Base-by-base conservation (phyloP, 2,329 filamentous ascomycete species). In the Epichloe aotearoae region DNA sequence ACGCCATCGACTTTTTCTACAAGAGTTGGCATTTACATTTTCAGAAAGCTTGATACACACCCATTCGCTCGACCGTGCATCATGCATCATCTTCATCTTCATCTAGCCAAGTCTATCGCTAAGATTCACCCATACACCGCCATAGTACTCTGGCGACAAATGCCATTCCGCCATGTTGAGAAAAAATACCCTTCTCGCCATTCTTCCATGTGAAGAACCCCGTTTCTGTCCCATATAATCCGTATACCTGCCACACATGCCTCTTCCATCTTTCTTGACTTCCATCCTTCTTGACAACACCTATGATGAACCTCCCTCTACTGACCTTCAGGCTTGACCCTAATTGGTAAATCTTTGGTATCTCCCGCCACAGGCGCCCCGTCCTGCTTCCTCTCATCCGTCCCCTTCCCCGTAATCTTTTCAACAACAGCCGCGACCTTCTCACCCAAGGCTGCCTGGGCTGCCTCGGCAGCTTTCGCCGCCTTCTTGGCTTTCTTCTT, bases 401-500 rank as follows among this genome's bases (percentile, higher is more conserved):
- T 30, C 26, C 26, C 26, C 26, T 11, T 34, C 17, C 33, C 37
- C 14, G 41, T 47, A 5, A 41, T 23, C 45, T 50, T 45, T 17
- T 50, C 41, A 15, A 39, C 45, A 10, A 30, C 39, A 5, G 20
- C 40, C 10, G 43, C 40, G 3, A 49, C 43, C 49, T 52, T 56
- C 12, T 56, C 49, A 14, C 10, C 54, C 7, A 51, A 36, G 10
- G 53, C 49, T 8, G 54, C 51, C 54, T 60, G 57, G 43, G 58
- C 59, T 14, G 59, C 61, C 56, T 60, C 60, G 36, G 63, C 66
- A 46, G 62, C 63, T 55, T 70, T 70, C 15, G 68, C 67, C 58
- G 71, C 56, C 53, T 59, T 59, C 50, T 52, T 59, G 17, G 56
- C 55, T 53, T 56, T 69, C 59, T 71, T 68, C 34, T 62, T 62